Evolutionary conservation across 148 eudicot species (phyloP), one percentile per base, ranked within the genome.

Genomic region (Polygonum maritimum): DNA sequence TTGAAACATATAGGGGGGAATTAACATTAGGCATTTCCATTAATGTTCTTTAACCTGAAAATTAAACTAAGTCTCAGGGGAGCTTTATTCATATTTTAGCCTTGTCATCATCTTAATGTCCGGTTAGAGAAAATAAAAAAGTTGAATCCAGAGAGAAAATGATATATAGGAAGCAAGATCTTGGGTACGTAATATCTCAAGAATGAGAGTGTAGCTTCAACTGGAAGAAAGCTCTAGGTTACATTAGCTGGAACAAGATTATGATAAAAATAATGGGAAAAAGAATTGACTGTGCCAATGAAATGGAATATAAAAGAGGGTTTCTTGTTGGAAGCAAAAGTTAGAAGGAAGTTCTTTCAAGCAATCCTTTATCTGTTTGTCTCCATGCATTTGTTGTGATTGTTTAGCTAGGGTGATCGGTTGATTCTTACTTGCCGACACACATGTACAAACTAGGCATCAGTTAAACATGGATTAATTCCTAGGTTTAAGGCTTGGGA

Each of bases 31-130:
- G 18, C 22, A 36, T 9, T 15, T 22, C 44, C 76, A 71, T 39
- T 71, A 26, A 26, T 26, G 40, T 74, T 75, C 22, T 69, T 76
- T 74, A 65, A 57, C 78, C 77, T 74, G 48, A 74, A 79, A 74
- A 57, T 9, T 60, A 14, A 14, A 15, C 40, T 4, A 10, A 67
- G 71, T 36, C 44, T 67, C 9, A 16, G 69, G 71, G 41, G 19
- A 1, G 4, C 2, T 60, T 67, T 14, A 67, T 67, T 67, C 71
- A 67, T 26, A 26, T 36, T 36, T 7, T n/a, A 67, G 44, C 71
- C 69, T 67, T 67, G 44, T 67, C 71, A 67, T 67, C 36, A 67
- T 67, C 71, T 67, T 36, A 18, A 36, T 67, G 71, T 67, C 71
- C 21, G 14, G 71, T 67, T 67, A 2, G 35, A 33, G 31, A 63